Base-by-base conservation (phyloP, 805 yeast genomes). In the Yamadazyma kitorensis region DNA sequence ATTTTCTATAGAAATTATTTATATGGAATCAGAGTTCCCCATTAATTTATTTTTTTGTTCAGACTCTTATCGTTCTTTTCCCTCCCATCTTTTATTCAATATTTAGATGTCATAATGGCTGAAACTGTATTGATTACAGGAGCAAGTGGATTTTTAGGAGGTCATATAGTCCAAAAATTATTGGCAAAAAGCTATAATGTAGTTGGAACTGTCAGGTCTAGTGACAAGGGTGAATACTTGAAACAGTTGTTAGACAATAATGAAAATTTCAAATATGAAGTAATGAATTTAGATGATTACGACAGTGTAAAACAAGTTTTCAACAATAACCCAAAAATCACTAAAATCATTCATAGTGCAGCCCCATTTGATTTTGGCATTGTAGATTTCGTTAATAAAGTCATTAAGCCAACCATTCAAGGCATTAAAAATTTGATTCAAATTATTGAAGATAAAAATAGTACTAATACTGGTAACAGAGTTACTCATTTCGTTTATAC, bases 401-500 rank as follows among this genome's bases (percentile, higher is more conserved):
- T 55, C 29, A 43, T 55, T 28, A 26, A 36, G 7, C 68, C 67
- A 5, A 62, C 64, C 2, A 40, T 57, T 12, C 36, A 44, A 13
- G 64, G 64, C 5, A 57, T 63, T 16, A 37, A 38, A 17, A 61
- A 68, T 38, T 64, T 76, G 8, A 53, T 80, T 33, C 43, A 46
- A 4, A 46, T 59, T 27, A 29, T 56, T 21, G 61, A 52, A 4
- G 13, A 17, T 4, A 49, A 55, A 22, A 73, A 82, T 0, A 68
- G 71, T 13, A 48, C 59, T 43, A 48, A 52, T n/a, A 57, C 58
- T 27, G 68, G 65, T 22, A 55, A 61, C 7, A 49, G 61, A 20
- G 66, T 76, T 6, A 67, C 61, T 35, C 55, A 69, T 31, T 67
- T 77, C 17, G 78, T 77, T 16, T 46, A 72, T n/a, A 75, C 81